Conservation (phyloP, 345 rosid genomes). For the Firmiana major region DNA sequence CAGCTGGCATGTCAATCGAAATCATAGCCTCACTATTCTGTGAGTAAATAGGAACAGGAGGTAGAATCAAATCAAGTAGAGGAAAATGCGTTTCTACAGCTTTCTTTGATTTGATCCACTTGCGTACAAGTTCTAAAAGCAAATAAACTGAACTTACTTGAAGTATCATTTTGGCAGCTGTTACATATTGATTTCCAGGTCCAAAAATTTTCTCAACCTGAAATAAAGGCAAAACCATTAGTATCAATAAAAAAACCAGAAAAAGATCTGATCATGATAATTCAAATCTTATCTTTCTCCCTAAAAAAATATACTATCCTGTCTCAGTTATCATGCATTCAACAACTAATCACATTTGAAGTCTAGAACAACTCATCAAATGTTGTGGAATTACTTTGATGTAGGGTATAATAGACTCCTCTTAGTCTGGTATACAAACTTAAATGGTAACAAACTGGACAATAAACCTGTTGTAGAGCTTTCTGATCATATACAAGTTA, state of each 20-base stretch:
- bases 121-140: conserved; percentile 15
- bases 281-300: background rate
- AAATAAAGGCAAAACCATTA: conserved; percentile 5
- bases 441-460: background rate
- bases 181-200: conserved; percentile 94
- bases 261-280: background rate
- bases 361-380: background rate
- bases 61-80: background rate
- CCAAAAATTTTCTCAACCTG: conserved; percentile 94
- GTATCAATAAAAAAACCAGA: background rate
- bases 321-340: background rate
- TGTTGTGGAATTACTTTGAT: no score
- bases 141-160: conserved; percentile 46
- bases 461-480: background rate
- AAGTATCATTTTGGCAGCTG: conserved; percentile 95
- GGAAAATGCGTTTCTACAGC: background rate
- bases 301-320: background rate
- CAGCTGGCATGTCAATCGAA: conserved; percentile 99
- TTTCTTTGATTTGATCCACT: background rate
- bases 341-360: background rate
- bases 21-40: conserved; percentile 99
- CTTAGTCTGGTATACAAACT: background rate
- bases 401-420: no score
- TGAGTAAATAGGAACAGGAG: background rate
- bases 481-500: background rate